Base-by-base conservation (phyloP, 352 stramenopile genomes). In the Globisporangium abappressorium region DNA sequence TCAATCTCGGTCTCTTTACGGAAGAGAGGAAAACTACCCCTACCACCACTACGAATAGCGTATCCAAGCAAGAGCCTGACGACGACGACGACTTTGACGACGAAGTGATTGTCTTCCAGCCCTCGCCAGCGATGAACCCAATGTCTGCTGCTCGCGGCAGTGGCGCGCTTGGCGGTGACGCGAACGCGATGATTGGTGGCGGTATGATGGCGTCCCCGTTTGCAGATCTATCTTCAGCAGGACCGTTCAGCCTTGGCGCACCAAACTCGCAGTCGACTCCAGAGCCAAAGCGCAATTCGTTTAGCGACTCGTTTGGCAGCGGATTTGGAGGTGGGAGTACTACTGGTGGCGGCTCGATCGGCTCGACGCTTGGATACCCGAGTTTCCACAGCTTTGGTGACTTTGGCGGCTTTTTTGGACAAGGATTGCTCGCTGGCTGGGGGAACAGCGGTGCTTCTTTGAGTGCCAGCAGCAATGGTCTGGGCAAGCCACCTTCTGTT, bases 41-140 rank as follows among this genome's bases (percentile, higher is more conserved):
- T 22, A 51, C 18, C 38, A 24, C 43, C 2, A 8, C 43, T 51
- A 51, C 43, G 5, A 51, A 51, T 51, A 18, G 43, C 4, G 43
- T 24, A 8, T 68, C 49, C 36, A 72, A 74, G 15, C 57, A 79
- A 30, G 18, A 61, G 22, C 53, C 20, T 12, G 79, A 87, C 43
- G 79, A 82, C 0, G 83, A 89, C n/a, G 87, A 93, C 46, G 81
- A 95, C 26, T 87, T 93, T 66, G 85, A 93, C 57, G 87, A 93
- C 65, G 87, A 95, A 71, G 85, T 95, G 56, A 95, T 95, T 63
- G 84, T 95, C 26, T 95, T 87, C 71, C 82, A 89, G 68, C 87
- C 87, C 20, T 86, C 82, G 7, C 74, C 80, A 24, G 74, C 69
- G 5, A 55, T 88, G 34, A 70, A 56, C 38, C 69, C 64, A 12